phyloP scores from a whole-genome alignment of 2,329 filamentous ascomycete species.

The Colletotrichum gloeosporioides region DNA sequence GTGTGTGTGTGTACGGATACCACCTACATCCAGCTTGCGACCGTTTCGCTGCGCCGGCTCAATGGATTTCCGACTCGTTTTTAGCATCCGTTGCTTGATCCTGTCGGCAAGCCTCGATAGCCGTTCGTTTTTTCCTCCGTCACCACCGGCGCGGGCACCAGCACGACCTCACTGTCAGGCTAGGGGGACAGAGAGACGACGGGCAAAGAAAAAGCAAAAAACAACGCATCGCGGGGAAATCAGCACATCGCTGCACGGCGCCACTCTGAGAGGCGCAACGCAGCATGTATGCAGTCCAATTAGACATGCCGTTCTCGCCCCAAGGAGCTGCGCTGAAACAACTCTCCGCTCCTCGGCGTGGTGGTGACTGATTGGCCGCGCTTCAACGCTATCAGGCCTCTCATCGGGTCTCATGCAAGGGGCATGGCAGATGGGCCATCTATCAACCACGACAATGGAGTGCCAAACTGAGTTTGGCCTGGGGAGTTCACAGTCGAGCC shows the following conservation, averaged over 20 bases:
- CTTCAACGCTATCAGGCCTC: background rate
- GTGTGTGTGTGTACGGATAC: background rate
- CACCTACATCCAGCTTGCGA: background rate
- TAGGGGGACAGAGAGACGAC: background rate
- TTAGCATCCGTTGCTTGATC: background rate
- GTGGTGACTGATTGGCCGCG: slow-evolving; percentile 9
- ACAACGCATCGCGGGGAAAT: background rate
- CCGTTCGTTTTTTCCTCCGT: background rate
- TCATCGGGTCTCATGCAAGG: slow-evolving; percentile 17
- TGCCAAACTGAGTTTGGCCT: no score
- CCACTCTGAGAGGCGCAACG: background rate
- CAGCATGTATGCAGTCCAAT: slow-evolving; percentile 11
- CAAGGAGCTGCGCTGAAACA: slow-evolving; percentile 18
- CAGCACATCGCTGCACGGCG: background rate
- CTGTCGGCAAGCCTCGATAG: background rate
- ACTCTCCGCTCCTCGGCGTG: slow-evolving; percentile 8
- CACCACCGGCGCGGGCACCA: no score
- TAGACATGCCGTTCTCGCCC: background rate
- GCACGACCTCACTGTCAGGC: background rate
- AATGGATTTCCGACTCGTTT: background rate
- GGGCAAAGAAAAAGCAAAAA: background rate
- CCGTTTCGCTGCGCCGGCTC: background rate
- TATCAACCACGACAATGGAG: background rate
- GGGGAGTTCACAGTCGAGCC: no score
- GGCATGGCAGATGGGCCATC: background rate